Percentiles rank a stretch among this genome's conserved stretches.
Conservation (phyloP, 2,329 filamentous ascomycete genomes). For the Alternaria longipes region DNA sequence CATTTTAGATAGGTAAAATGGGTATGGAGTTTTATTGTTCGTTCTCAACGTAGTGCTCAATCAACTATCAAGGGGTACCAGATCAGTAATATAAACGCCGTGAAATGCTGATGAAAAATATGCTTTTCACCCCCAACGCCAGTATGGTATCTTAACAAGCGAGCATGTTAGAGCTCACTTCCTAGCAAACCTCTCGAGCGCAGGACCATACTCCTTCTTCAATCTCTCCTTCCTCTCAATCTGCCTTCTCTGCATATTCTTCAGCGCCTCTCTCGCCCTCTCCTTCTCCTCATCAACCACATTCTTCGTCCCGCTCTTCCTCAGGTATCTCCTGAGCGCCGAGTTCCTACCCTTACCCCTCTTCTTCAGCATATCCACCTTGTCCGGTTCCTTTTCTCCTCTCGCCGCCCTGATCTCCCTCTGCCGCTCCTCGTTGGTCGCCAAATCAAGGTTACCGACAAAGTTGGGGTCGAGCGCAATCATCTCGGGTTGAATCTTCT, state of each 20-base stretch:
- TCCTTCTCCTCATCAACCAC: conserved; percentile 95
- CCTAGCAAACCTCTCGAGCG: conserved; percentile 83
- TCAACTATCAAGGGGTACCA: background rate
- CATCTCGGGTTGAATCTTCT: conserved; percentile 97
- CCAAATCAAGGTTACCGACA: conserved; percentile 85
- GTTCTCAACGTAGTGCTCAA: background rate
- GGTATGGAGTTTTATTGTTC: conserved; percentile 15
- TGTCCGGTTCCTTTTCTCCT: conserved; percentile 72
- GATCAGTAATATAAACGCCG: conserved; percentile 17
- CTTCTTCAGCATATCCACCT: conserved; percentile 72
- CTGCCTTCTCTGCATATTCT: conserved; percentile 49
- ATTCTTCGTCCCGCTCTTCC: conserved; percentile 93
- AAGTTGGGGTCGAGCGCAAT: conserved; percentile 94
- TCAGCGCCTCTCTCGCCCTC: conserved; percentile 82
- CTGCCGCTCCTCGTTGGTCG: conserved; percentile 78
- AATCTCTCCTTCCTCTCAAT: conserved; percentile 55
- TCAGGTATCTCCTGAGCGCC: conserved; percentile 83
- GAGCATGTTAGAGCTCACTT: conserved; percentile 55
- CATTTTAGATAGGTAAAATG: conserved; percentile 33
- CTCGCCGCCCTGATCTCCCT: conserved; percentile 74
- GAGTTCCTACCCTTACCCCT: conserved; percentile 89
- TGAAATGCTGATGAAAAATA: conserved; percentile 14
- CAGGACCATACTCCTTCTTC: conserved; percentile 81
- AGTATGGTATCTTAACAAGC: conserved; percentile 3
- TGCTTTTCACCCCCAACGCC: conserved; percentile 4